These are phyloP conservation scores for Naganishia vaughanmartiniae DNA, from an alignment of 768 basidiomycete species.

Conservation along the genomic window DNA sequence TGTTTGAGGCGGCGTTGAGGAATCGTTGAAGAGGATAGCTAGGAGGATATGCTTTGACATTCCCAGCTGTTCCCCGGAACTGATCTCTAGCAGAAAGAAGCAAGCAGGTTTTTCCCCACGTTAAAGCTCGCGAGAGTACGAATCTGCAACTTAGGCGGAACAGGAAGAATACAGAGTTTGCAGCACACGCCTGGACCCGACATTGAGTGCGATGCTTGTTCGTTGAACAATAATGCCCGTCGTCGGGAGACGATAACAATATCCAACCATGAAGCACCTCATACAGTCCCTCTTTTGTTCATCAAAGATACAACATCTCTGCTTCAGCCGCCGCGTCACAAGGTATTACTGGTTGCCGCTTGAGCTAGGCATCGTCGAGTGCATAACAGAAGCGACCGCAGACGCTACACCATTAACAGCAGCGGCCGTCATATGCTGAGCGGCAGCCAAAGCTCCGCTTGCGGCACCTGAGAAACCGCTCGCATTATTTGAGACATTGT, in stretches of 20 bases:
- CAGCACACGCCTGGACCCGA: too few species aligned
- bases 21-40: too few species aligned
- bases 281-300: background rate
- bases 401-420: conserved; percentile 4
- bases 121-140: too few species aligned
- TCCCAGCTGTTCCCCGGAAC: background rate
- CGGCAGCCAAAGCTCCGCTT: conserved; percentile 67
- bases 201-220: too few species aligned
- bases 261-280: background rate
- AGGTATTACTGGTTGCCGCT: background rate
- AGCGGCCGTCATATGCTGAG: background rate
- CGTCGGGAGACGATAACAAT: background rate
- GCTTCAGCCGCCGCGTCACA: background rate
- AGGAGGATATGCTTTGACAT: too few species aligned
- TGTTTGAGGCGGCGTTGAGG: too few species aligned
- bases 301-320: background rate
- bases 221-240: background rate
- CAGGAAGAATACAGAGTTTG: too few species aligned
- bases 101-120: too few species aligned
- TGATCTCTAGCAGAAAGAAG: background rate
- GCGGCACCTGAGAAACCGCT: conserved; percentile 59
- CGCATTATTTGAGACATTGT: background rate
- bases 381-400: conserved; percentile 4
- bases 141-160: too few species aligned
- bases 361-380: conserved; percentile 4